Base-by-base conservation (phyloP, 148 eudicot genomes). In the Amaranthus hypochondriacus region DNA sequence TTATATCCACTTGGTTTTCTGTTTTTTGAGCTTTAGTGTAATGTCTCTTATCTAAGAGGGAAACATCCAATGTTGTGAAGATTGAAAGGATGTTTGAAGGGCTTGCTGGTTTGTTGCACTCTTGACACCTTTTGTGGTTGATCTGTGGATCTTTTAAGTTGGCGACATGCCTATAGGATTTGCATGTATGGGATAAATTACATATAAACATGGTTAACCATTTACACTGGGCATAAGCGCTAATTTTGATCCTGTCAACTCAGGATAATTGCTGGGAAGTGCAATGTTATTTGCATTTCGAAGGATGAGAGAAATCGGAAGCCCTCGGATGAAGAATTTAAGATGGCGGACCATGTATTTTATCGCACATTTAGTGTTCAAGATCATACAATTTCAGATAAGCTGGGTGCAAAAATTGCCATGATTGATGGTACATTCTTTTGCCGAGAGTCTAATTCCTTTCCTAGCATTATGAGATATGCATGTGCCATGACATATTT, bases 201-300 rank as follows among this genome's bases (percentile, higher is more conserved):
- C 77, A 6, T 64, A 5, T 53, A 13, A 51, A 58, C 15, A n/a
- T 78, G 59, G 52, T 73, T 52, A 51, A 44, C 51, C 59, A 44
- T 56, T 6, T 66, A 48, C 55, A n/a, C 14, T 67, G 56, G 56
- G 10, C 56, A 14, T 67, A 21, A 66, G 51, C 80, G 77, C 75
- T 85, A 72, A 80, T 77, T 84, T 50, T 80, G 49, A 44, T 69
- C 66, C 21, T 77, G 18, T 65, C 43, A 70, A 77, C 73, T 73
- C 87, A 92, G 97, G 95, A 87, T 91, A 53, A 87, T 92, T 73
- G 85, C 87, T 54, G 96, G 91, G 13, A 88, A 88, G 77, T 85
- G 92, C 84, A 88, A 84, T 82, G 87, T 90, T 81, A 78, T 92
- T 51, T 90, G 97, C 86, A 83, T 75, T 63, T 90, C 91, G 15